Base-by-base conservation (phyloP, 2,329 filamentous ascomycete species). In the Fusarium piperis region DNA sequence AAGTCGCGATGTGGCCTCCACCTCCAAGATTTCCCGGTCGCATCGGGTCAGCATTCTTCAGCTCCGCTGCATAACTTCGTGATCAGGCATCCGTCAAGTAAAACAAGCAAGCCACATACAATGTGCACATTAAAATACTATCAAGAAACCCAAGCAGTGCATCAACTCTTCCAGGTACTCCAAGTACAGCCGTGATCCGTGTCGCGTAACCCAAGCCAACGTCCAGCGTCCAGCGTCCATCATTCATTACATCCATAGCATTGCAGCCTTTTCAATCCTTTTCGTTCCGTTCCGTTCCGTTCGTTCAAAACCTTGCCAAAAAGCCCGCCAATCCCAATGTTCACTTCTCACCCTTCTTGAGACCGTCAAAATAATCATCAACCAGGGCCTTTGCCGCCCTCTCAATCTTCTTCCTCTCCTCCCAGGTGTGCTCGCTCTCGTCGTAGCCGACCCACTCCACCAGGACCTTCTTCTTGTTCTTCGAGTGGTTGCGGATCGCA, bases 391-490 rank as follows among this genome's bases (percentile, higher is more conserved):
- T 72, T 7, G 78, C 79, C 3, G 77, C 74, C 61, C 77, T 67
- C 39, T 78, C 67, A 0, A 82, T 70, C 4, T 53, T 64, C 2
- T 53, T 51, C 7, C 72, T 67, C 2, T 75, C 64, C 64, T 80
- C 72, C 81, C 81, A 83, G 3, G 78, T 77, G 6, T 65, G 73
- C 1, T 81, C 78, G 11, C 67, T 57, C 10, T 71, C 61, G 4
- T 73, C 73, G 41, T 77, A 82, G 12, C 81, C 81, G 6, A 81
- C 63, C 81, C 81, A 83, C 65, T 82, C 81, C 2, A 83, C 79
- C 10, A 76, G 65, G 32, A 82, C 66, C 20, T 72, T 71, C 41
- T 74, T 74, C 57, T 73, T 75, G 7, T 77, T 71, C 16, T 68
- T 71, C 12, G 72, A 76, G 61, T 82, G 81, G 33, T 77, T 77